These are phyloP conservation scores for Dendrocalamus latiflorus DNA, from an alignment of 202 grass and related monocot genomes.

Conservation along the genomic window DNA sequence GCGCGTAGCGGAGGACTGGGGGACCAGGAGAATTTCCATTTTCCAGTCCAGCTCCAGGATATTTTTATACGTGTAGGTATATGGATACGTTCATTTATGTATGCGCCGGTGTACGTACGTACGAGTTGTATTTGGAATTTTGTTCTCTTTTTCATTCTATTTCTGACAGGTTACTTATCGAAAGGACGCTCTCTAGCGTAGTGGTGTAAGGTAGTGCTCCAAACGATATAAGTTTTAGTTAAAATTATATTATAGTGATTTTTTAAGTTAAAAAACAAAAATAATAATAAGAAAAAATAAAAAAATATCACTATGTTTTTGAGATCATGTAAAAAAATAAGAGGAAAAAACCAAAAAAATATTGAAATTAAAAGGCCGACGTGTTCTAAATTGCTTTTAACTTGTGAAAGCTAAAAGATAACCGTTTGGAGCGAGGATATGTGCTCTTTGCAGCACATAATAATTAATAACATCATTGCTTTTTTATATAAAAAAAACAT, in stretches of 20 bases:
- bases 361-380: no score
- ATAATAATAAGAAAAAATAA: no score
- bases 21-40: background rate
- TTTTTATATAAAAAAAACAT: background rate
- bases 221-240: no score
- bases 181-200: background rate
- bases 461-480: background rate
- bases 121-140: background rate
- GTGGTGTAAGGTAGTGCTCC: background rate
- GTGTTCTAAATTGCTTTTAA: no score
- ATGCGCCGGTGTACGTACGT: background rate
- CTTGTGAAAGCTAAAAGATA: no score
- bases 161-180: background rate
- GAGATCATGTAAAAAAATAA: no score
- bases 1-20: constrained; percentile 10
- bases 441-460: background rate
- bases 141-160: background rate
- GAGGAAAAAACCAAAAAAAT: no score
- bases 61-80: background rate
- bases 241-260: no score
- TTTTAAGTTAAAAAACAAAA: no score
- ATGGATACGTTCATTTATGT: background rate
- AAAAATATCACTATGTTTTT: no score
- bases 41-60: constrained; percentile 4
- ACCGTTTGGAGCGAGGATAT: background rate